phyloP scores from a whole-genome alignment of 1,284 basidiomycete genomes.

The Testicularia cyperi region DNA sequence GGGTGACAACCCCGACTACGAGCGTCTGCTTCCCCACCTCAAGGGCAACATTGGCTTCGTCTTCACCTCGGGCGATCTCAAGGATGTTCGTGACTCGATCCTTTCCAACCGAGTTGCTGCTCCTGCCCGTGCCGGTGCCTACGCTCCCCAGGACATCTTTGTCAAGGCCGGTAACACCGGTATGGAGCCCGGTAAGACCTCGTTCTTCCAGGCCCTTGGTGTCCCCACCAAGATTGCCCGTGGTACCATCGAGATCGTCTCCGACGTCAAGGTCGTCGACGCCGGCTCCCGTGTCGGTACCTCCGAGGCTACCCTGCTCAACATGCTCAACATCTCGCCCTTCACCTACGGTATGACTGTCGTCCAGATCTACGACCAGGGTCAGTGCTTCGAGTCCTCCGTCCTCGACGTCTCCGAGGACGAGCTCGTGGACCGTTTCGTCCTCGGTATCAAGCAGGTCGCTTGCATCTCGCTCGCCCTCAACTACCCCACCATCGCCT shows the following conservation, averaged over 20 bases:
- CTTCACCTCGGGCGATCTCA: slow-evolving; percentile 89
- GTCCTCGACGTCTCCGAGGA: slow-evolving; percentile 93
- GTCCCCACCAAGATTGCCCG: slow-evolving; percentile 99
- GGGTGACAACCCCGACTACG: slow-evolving; percentile 85
- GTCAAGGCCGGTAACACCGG: slow-evolving; percentile 97
- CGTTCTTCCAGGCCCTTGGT: slow-evolving; percentile 99
- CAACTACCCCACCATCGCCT: slow-evolving; percentile 93
- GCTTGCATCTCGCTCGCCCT: slow-evolving; percentile 92
- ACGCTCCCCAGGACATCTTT: slow-evolving; percentile 85
- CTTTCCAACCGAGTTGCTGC: slow-evolving; percentile 96
- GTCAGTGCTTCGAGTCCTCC: slow-evolving; percentile 69
- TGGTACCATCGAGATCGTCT: slow-evolving; percentile 99
- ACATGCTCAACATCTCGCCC: slow-evolving; percentile 85
- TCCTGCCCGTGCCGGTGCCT: slow-evolving; percentile 96
- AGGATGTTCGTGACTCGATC: slow-evolving; percentile 90
- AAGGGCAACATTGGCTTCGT: slow-evolving; percentile 99
- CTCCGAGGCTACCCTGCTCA: slow-evolving; percentile 95
- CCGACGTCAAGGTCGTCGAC: slow-evolving; percentile 90
- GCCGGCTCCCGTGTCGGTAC: slow-evolving; percentile 90
- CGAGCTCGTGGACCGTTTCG: slow-evolving; percentile 85
- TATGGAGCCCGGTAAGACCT: slow-evolving; percentile 79
- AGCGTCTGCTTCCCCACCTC: slow-evolving; percentile 92
- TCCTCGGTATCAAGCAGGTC: slow-evolving; percentile 89
- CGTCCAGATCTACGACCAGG: slow-evolving; percentile 63
- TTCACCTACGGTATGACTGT: slow-evolving; percentile 99